Evolutionary conservation across 805 yeast genomes (phyloP).

Genomic region (Cyberlindnera veronae): DNA sequence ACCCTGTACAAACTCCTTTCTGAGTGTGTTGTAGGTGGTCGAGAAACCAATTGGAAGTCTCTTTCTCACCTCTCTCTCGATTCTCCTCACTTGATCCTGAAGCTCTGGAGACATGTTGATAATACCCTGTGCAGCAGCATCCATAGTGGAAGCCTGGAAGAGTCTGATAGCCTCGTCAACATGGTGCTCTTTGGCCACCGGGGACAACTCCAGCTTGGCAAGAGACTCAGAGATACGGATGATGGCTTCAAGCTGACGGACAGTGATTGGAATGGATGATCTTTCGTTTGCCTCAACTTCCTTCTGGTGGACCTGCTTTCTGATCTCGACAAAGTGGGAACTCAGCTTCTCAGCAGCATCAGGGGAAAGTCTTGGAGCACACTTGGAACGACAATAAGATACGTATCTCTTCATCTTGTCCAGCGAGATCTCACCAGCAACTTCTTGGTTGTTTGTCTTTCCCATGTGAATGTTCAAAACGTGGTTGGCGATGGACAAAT

Average conservation of each 20-base stretch:
- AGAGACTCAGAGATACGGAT: constrained; percentile 92
- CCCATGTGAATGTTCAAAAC: constrained; percentile 95
- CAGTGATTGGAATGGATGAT: constrained; percentile 94
- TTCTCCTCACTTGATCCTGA: constrained; percentile 67
- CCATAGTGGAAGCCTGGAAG: constrained; percentile 96
- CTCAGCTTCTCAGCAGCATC: constrained; percentile 89
- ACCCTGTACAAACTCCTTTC: constrained; percentile 74
- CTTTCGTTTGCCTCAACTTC: constrained; percentile 83
- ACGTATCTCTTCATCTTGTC: constrained; percentile 89
- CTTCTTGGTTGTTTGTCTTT: constrained; percentile 52
- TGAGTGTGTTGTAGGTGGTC: constrained; percentile 78
- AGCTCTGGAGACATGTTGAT: constrained; percentile 52
- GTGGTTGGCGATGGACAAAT: constrained; percentile 87
- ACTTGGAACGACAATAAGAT: constrained; percentile 81
- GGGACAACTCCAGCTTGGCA: constrained; percentile 80
- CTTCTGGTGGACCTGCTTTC: constrained; percentile 75
- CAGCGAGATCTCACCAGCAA: constrained; percentile 76
- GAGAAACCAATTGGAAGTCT: constrained; percentile 97
- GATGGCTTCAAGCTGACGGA: constrained; percentile 96
- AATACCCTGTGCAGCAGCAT: constrained; percentile 66
- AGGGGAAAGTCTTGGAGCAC: constrained; percentile 89
- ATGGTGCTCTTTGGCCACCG: constrained; percentile 82
- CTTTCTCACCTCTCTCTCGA: constrained; percentile 82
- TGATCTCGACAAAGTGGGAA: constrained; percentile 87
- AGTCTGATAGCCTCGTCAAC: constrained; percentile 94